Evolutionary conservation across 768 basidiomycete species (phyloP), one percentile per base, ranked within the genome.

Genomic region (Rhodosporidiobolus odoratus): DNA sequence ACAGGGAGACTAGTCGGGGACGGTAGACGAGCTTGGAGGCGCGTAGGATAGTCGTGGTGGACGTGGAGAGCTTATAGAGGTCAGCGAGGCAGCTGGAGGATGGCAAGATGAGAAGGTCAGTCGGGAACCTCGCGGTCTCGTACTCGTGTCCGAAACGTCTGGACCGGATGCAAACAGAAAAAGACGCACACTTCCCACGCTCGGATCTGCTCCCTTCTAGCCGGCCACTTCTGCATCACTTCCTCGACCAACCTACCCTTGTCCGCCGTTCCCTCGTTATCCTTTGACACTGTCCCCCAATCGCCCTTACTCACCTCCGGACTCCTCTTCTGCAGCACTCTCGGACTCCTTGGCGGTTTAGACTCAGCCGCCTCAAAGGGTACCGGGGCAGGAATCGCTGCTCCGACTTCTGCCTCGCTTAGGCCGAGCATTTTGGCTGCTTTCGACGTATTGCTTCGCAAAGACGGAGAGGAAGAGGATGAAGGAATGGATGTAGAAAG

Each of bases 391-490:
- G 43, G 25, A 25, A 52, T 13, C 50, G 54, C 54, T 4, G 34
- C 34, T 4, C 34, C 35, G 35, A 57, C 34, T 37, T 57, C 38
- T 19, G 59, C 27, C 35, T 21, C 47, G 23, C 19, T 13, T 23
- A 62, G 60, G 10, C 60, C 60, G 27, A 62, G 60, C 47, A 62
- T n/a, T 43, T 32, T 30, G 5, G 58, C 58, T 21, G 58, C 58
- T 21, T 59, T 59, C 40, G 58, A 21, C 3, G 21, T 10, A 17
- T 3, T 13, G 52, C 3, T 19, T 9, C 52, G 8, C 5, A 13
- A 10, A 17, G 52, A 34, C 3, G 52, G 30, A 30, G 52, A 27
- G 30, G 27, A 34, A 17, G 19, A 25, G 52, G 30, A 32, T 9
- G 52, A 16, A 34, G 30, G n/a, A n/a, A n/a, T n/a, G n/a, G n/a